Evolutionary conservation across 192 early-diverging fungal species (phyloP).

Genomic region (Powellomyces hirtus): DNA sequence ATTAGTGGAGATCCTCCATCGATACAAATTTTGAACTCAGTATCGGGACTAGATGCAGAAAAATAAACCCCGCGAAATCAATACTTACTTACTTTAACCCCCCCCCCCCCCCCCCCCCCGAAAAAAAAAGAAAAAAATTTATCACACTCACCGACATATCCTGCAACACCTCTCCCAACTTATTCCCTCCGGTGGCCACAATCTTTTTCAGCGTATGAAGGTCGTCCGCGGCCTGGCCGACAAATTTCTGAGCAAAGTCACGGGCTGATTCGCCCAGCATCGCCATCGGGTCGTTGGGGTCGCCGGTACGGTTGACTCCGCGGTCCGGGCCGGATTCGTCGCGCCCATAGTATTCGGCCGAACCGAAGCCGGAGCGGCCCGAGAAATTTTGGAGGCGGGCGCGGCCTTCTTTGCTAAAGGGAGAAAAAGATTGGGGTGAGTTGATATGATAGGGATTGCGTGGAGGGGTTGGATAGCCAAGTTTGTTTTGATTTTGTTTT

Average conservation of each 20-base stretch:
- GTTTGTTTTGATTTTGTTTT: no score
- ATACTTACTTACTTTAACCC: no score
- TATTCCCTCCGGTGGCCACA: constrained; percentile 41
- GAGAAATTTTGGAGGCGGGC: constrained; percentile 46
- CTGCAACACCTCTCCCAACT: constrained; percentile 44
- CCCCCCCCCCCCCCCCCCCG: no score
- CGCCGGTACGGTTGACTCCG: not conserved
- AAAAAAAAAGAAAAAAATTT: no score
- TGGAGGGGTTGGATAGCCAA: no score
- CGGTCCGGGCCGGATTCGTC: constrained; percentile 30
- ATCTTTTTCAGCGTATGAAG: constrained; percentile 39
- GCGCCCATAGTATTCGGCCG: constrained; percentile 52
- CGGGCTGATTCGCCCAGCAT: constrained; percentile 26
- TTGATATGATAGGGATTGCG: no score
- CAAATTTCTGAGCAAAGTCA: constrained; percentile 57
- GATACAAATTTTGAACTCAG: no score
- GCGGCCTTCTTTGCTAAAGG: constrained; percentile 45
- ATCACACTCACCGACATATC: constrained; percentile 51
- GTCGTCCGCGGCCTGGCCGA: constrained; percentile 54
- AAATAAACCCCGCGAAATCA: no score
- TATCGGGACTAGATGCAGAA: no score
- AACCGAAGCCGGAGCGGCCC: constrained; percentile 56
- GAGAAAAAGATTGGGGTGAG: constrained; percentile 9
- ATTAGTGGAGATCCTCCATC: no score
- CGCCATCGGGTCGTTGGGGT: constrained; percentile 30